Evolutionary conservation across 2,329 filamentous ascomycete species (phyloP).

Genomic region (Colletotrichum spinosum): DNA sequence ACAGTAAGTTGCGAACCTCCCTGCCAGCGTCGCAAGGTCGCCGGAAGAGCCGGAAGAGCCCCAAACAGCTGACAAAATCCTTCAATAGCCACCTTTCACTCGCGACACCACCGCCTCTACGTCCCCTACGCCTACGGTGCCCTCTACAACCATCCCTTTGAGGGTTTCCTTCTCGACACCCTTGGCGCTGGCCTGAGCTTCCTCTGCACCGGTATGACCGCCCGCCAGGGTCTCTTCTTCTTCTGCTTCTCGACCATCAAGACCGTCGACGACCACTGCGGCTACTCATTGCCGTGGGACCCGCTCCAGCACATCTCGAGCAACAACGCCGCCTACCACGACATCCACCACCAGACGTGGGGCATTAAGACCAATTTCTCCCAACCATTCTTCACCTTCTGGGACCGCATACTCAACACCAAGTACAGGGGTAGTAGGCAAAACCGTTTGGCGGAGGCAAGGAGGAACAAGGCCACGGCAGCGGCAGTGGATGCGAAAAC

Average conservation of each 20-base stretch:
- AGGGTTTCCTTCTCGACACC: constrained; percentile 94
- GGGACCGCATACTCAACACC: constrained; percentile 86
- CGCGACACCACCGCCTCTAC: constrained; percentile 94
- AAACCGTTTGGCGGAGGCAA: constrained; percentile 26
- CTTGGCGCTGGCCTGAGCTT: constrained; percentile 87
- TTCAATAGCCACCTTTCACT: constrained; percentile 82
- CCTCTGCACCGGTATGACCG: constrained; percentile 83
- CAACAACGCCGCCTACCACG: constrained; percentile 97
- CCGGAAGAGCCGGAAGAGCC: constrained; percentile 11
- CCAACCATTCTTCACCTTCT: constrained; percentile 95
- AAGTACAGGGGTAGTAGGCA: constrained; percentile 77
- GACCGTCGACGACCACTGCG: constrained; percentile 97
- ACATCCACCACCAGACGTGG: constrained; percentile 99
- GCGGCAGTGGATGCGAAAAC: constrained; percentile 31
- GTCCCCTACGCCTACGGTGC: constrained; percentile 98
- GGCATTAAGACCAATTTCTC: constrained; percentile 97
- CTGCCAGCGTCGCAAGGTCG: background rate
- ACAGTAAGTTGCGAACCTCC: constrained; percentile 82
- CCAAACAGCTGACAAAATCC: constrained; percentile 3
- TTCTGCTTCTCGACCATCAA: constrained; percentile 92
- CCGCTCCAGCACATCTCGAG: constrained; percentile 90
- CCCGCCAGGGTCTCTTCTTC: constrained; percentile 88
- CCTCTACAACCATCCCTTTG: constrained; percentile 95
- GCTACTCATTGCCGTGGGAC: constrained; percentile 95
- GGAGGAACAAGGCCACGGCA: constrained; percentile 26